Conservation (phyloP, 345 rosid genomes). For the Rhodamnia rubescens region DNA sequence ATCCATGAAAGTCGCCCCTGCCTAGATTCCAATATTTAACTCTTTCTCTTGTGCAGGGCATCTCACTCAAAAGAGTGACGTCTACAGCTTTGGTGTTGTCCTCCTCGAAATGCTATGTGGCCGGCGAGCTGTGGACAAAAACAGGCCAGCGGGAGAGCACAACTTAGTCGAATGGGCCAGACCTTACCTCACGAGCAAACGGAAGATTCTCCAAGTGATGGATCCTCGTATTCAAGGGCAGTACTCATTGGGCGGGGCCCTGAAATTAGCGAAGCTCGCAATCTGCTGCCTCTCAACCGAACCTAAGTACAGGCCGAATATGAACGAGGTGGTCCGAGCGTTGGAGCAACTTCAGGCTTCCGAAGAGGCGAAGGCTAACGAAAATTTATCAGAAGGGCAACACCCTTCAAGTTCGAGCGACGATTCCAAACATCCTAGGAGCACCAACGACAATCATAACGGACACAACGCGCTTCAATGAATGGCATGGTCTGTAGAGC, state of each 20-base stretch:
- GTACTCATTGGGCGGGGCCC: constrained; percentile 36
- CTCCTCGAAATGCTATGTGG: constrained; percentile 86
- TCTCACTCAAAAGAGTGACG: constrained; percentile 66
- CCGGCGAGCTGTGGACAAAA: constrained; percentile 65
- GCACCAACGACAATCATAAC: not conserved
- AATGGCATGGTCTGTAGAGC: not conserved
- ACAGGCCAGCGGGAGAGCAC: constrained; percentile 71
- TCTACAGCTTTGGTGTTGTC: constrained; percentile 91
- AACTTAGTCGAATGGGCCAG: constrained; percentile 87
- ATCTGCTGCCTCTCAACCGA: constrained; percentile 61
- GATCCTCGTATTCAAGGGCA: constrained; percentile 63
- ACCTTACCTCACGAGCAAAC: constrained; percentile 63
- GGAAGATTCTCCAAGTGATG: constrained; percentile 60
- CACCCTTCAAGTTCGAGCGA: not conserved
- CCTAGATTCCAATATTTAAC: not conserved
- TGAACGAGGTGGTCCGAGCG: constrained; percentile 56
- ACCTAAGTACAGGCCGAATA: constrained; percentile 64
- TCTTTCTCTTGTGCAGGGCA: constrained; percentile 34
- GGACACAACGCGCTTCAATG: not conserved
- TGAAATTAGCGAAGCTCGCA: constrained; percentile 46
- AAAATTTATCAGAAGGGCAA: not conserved
- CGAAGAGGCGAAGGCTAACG: not conserved
- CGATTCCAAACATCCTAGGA: not conserved
- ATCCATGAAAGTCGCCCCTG: not conserved
- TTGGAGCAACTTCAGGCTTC: constrained; percentile 49